Evolutionary conservation across 805 yeast genomes (phyloP).

Genomic region (Candida vartiovaarae): DNA sequence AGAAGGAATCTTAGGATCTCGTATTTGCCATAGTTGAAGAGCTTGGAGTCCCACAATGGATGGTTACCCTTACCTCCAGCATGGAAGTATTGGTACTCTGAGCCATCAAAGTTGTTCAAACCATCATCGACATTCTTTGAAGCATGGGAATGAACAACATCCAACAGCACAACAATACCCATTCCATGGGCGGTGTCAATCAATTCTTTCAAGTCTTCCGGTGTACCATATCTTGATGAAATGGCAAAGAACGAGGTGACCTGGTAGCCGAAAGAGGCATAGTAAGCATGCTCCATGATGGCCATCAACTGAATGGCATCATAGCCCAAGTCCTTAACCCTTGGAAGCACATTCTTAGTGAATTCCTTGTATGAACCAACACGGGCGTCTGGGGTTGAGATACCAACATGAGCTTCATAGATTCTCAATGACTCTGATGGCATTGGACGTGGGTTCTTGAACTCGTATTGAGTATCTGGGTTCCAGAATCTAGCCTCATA

Average conservation of each 20-base stretch:
- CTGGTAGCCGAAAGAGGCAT: constrained; percentile 97
- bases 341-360: constrained; percentile 73
- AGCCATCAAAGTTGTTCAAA: constrained; percentile 86
- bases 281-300: constrained; percentile 96
- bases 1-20: constrained; percentile 85
- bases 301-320: constrained; percentile 96
- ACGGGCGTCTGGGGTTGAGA: constrained; percentile 83
- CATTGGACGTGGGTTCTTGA: constrained; percentile 59
- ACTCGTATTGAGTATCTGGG: constrained; percentile 42
- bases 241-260: constrained; percentile 87
- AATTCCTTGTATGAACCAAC: constrained; percentile 84
- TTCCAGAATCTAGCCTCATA: constrained; percentile 95
- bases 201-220: constrained; percentile 87
- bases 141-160: constrained; percentile 94
- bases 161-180: constrained; percentile 82
- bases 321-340: constrained; percentile 78
- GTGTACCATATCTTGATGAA: constrained; percentile 88
- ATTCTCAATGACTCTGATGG: constrained; percentile 52
- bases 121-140: constrained; percentile 94
- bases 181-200: constrained; percentile 86
- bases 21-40: constrained; percentile 86
- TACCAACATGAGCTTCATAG: constrained; percentile 95
- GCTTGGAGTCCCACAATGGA: constrained; percentile 92
- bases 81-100: constrained; percentile 93
- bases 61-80: constrained; percentile 86